Evolutionary conservation across 495 filamentous ascomycete species (phyloP), one percentile per base, ranked within the genome.

Genomic region (Penicillium samsonianum): DNA sequence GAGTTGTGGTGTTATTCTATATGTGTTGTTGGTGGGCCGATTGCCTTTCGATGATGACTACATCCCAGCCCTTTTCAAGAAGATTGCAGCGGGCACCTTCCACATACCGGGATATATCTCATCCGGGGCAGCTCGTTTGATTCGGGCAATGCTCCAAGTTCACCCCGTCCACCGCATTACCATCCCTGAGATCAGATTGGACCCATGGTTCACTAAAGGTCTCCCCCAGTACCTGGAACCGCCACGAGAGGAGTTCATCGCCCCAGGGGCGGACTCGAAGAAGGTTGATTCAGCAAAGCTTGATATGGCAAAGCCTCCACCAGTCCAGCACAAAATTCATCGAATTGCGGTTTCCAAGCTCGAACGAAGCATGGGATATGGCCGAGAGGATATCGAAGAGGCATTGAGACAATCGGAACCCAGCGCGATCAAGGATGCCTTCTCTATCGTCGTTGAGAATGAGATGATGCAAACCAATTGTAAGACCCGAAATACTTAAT

Each of bases 1-100:
- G 94, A 98, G 94, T 74, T 98, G 93, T 67, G 94, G 94, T 65
- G 95, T 98, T 62, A 98, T 98, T 62, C 81, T 98, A 50, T 98
- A 98, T 67, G 94, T 98, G 52, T 77, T 98, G 62, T 80, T 98
- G 25, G 91, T 93, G 44, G 94, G 94, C 49, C 81, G 92, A 37
- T 78, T 98, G 26, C 94, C 94, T 10, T 98, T 98, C 67, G 95
- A 98, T 72, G 95, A 98, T 69, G 94, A 98, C 59, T 96, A 96
- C 67, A 93, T 93, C 53, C 90, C 90, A 2, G 84, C 89, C 22
- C 74, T 93, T 12, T 93, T 93, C 73, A 89, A 88, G 73, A 93
- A 93, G 77, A 93, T 93, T 55, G 84, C 87, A n/a, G 85, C 89
- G 28, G 94, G 94, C 17, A 90, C 88, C 61, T 98, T 95, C 73